Evolutionary conservation across 1,139 yeast species (phyloP).

Genomic region (Blastobotrys raffinosifermentans): DNA sequence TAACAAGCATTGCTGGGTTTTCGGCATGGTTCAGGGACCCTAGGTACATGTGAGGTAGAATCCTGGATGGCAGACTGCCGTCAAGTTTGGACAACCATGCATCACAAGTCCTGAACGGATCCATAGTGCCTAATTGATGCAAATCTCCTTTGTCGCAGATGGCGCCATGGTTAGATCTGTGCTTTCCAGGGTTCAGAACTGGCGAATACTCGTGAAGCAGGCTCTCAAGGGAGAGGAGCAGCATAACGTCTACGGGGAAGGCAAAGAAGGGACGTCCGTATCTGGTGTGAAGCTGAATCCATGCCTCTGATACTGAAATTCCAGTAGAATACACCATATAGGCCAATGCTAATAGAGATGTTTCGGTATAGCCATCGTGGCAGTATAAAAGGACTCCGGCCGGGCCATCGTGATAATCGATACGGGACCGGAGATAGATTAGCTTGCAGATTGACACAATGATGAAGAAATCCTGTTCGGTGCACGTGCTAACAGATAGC

Average conservation of each 20-base stretch:
- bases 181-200: constrained; percentile 9
- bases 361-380: constrained; percentile 90
- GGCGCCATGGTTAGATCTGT: background rate
- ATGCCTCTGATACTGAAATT: constrained; percentile 42
- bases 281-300: constrained; percentile 52
- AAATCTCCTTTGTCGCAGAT: background rate
- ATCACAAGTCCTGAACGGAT: constrained; percentile 7
- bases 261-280: constrained; percentile 78
- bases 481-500: constrained; percentile 17
- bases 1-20: constrained; percentile 54
- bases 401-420: constrained; percentile 17
- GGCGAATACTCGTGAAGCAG: constrained; percentile 56
- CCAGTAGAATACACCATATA: constrained; percentile 65
- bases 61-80: constrained; percentile 68
- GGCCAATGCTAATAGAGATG: constrained; percentile 65
- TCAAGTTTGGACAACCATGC: constrained; percentile 33
- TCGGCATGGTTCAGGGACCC: constrained; percentile 85
- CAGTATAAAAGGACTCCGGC: constrained; percentile 55
- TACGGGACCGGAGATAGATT: constrained; percentile 27
- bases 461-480: constrained; percentile 22
- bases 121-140: constrained; percentile 5
- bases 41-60: constrained; percentile 75
- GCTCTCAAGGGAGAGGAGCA: constrained; percentile 59
- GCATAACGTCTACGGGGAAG: constrained; percentile 66
- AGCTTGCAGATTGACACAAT: constrained; percentile 31